Evolutionary conservation across 257 asterid genomes (phyloP).

Genomic region (Solanum tarijense): DNA sequence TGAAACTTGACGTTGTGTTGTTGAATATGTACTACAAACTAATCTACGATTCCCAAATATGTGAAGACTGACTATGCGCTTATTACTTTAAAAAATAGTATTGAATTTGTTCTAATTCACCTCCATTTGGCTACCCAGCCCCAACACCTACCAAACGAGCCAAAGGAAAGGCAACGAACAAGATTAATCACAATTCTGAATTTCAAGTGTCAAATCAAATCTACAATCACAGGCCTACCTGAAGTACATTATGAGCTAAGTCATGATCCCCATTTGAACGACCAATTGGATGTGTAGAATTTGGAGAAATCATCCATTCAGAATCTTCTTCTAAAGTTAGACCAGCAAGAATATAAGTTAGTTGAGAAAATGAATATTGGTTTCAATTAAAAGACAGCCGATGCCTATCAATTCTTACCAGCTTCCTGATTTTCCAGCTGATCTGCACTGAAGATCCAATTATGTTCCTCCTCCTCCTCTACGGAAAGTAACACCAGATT

Average conservation of each 20-base stretch:
- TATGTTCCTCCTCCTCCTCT: slow-evolving; percentile 60
- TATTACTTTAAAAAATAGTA: not conserved
- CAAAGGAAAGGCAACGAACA: not conserved
- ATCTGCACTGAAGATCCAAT: slow-evolving; percentile 81
- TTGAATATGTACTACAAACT: not conserved
- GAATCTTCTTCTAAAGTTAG: slow-evolving; percentile 40
- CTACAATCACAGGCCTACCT: slow-evolving; percentile 27
- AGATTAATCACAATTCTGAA: not conserved
- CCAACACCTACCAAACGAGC: not conserved
- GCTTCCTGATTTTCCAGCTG: slow-evolving; percentile 41
- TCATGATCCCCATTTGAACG: slow-evolving; percentile 65
- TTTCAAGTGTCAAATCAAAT: not conserved
- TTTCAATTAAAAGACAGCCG: not conserved
- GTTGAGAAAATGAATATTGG: not conserved
- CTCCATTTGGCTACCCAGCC: not conserved
- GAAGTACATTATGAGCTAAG: slow-evolving; percentile 57
- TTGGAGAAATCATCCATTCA: slow-evolving; percentile 36
- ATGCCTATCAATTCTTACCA: slow-evolving; percentile 21
- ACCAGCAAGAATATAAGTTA: not conserved
- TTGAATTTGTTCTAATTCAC: not conserved
- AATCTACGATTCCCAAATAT: not conserved
- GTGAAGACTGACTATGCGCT: not conserved
- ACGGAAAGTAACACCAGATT: slow-evolving; percentile 3
- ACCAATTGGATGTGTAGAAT: slow-evolving; percentile 52
- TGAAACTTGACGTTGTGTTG: not conserved